Evolutionary conservation across 345 rosid species (phyloP), one percentile per base, ranked within the genome.

Genomic region (Eucalyptus camaldulensis): DNA sequence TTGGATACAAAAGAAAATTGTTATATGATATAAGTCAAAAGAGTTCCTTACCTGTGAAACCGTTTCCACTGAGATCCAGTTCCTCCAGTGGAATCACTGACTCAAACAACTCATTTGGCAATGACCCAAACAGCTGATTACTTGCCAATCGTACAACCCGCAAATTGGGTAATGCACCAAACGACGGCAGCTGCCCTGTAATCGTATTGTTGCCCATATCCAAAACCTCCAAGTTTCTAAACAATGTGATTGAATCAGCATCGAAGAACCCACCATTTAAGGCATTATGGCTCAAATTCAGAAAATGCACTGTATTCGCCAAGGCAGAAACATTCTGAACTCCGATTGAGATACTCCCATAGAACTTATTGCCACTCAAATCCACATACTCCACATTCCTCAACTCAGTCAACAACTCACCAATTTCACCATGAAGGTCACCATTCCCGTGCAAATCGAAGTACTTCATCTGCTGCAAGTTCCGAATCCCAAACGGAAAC

Each of bases 51-150:
- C 99, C 99, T 89, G 98, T 96, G 89, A 97, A 96, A 85, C 96
- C 97, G 91, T 96, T 97, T 92, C 91, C 89, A 86, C 99, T 94
- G 90, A 97, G 99, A 96, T 97, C 99, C 94, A 97, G 80, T 91
- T 95, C 98, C 58, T 47, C 93, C 91, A 96, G 37, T 1, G 95
- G 95, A 86, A 94, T 91, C 86, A 91, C 89, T 47, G 95, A 94
- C 88, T 94, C 93, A 29, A 96, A 60, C 94, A 97, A 90, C 90
- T 95, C 98, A 72, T 81, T 88, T 2, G 98, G 98, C 25, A 97
- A 90, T 22, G 87, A 49, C 54, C 99, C 99, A 45, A 90, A 95
- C 49, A 97, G 88, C 89, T 89, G 92, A 90, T 97, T 97, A 86
- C 92, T 95, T 15, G 96, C 93, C 91, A 97, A 91, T 90, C 92